These are phyloP conservation scores for Acer negundo DNA, from an alignment of 345 rosid species.

Conservation along the genomic window DNA sequence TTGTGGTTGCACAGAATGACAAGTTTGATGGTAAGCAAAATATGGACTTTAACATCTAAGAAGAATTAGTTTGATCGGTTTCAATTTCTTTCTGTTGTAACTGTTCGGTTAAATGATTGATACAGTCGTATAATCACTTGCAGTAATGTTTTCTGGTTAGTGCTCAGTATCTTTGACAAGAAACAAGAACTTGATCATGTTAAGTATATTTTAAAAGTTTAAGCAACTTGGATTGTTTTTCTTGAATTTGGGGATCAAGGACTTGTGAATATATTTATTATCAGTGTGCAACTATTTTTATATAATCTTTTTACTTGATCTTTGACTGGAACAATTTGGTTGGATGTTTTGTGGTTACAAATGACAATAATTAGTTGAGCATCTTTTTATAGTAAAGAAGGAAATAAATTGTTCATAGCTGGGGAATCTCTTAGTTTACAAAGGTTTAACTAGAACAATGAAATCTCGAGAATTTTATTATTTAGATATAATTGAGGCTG, in stretches of 20 bases:
- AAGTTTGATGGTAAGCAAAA: constrained; percentile 78
- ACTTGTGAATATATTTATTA: not conserved
- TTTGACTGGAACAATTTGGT: not conserved
- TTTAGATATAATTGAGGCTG: not conserved
- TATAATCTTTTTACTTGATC: not conserved
- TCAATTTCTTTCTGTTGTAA: not conserved
- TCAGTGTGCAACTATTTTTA: not conserved
- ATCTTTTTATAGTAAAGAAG: not conserved
- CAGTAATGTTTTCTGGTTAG: not conserved
- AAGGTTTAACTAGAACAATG: not conserved
- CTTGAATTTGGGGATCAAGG: not conserved
- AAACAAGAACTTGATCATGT: not conserved
- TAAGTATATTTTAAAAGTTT: not conserved
- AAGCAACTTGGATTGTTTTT: not conserved
- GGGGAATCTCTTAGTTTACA: not conserved
- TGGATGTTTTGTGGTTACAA: not conserved
- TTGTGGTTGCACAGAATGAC: constrained; percentile 87
- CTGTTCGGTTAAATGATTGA: not conserved
- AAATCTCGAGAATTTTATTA: not conserved
- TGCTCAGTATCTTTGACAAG: not conserved
- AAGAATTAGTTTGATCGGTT: constrained; percentile 6
- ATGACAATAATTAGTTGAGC: not conserved
- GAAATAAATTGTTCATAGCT: not conserved
- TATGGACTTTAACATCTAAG: not conserved
- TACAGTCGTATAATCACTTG: not conserved